Percentiles rank a stretch among this genome's conserved stretches.
phyloP scores from a whole-genome alignment of 768 basidiomycete genomes.

The Amylocystis lapponica region DNA sequence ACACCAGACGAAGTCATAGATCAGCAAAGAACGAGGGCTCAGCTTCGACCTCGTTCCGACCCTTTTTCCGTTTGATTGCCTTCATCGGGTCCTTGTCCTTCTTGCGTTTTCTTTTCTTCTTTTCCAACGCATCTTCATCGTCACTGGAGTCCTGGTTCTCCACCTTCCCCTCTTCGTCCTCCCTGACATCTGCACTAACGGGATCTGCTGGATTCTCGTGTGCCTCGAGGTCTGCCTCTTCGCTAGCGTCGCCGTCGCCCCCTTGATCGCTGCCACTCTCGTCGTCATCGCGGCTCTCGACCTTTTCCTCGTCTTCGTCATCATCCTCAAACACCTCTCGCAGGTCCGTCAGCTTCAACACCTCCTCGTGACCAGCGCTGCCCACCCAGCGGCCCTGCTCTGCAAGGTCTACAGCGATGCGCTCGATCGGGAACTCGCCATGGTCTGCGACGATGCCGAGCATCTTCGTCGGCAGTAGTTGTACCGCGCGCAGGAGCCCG shows the following conservation, averaged over 20 bases:
- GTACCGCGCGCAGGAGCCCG: conserved; percentile 76
- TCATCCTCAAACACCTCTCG: conserved; percentile 65
- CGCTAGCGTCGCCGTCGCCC: conserved; percentile 22
- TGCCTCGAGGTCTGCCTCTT: conserved; percentile 20
- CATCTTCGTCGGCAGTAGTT: conserved; percentile 84
- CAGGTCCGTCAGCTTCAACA: conserved; percentile 79
- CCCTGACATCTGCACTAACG: conserved; percentile 21
- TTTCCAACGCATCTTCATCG: conserved; percentile 21
- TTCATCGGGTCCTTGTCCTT: conserved; percentile 43
- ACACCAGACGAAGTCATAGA: too few species aligned
- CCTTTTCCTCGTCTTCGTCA: conserved; percentile 30
- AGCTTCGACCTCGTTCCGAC: conserved; percentile 50
- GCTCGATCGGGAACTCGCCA: conserved; percentile 88
- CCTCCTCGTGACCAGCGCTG: conserved; percentile 88
- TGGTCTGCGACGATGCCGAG: conserved; percentile 89
- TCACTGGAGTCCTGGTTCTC: conserved; percentile 6
- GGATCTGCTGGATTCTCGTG: conserved; percentile 19
- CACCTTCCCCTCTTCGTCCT: conserved; percentile 16
- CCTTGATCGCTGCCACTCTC: conserved; percentile 25
- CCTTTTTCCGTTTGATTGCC: conserved; percentile 48
- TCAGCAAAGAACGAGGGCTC: conserved; percentile 65
- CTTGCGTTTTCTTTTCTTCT: conserved; percentile 53
- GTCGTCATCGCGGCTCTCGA: conserved; percentile 32
- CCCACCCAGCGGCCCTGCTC: conserved; percentile 80
- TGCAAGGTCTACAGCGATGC: conserved; percentile 59